Base-by-base conservation (phyloP, 805 yeast species). In the Candida insectalens region DNA sequence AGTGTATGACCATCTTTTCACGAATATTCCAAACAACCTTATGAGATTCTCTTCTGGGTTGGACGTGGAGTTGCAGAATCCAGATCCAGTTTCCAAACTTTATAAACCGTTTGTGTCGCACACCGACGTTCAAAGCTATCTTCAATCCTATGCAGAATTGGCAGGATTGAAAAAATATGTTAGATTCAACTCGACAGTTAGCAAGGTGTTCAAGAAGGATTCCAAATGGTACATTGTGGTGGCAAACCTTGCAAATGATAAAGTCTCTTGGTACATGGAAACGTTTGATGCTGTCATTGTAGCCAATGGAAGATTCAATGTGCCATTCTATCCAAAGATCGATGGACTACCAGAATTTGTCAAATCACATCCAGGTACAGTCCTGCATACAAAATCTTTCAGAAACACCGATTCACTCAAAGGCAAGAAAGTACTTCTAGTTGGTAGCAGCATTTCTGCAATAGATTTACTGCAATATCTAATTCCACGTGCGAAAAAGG, bases 371-470 rank as follows among this genome's bases (percentile, higher is more conserved):
- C 62, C 68, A 14, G 49, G 48, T 13, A 42, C 44, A 30, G 57
- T 49, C 5, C 17, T 29, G 3, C 52, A 49, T 35, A 29, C 52
- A 7, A 49, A 49, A 39, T 46, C 58, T 9, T 53, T 50, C 41
- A 47, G 65, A 36, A 37, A 39, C 12, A 35, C 52, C 6, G 46
- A 49, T 1, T 45, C 43, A 3, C 54, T 51, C 30, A 42, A 38
- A 27, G 50, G 47, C 32, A 51, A 59, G 35, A 54, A 45, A 12
- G 59, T 60, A 4, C 29, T 52, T 9, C 27, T 52, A 10, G 47
- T 53, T 13, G 59, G 55, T 13, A 36, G 72, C 41, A 70, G 75
- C 14, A 73, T 85, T 4, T 72, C 83, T 36, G 92, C 85, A 7
- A 67, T 72, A 13, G 94, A 83, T 45, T 43, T 69, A 4, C 46